Evolutionary conservation across 805 yeast genomes (phyloP).

Genomic region (Myxozyma neotropica): DNA sequence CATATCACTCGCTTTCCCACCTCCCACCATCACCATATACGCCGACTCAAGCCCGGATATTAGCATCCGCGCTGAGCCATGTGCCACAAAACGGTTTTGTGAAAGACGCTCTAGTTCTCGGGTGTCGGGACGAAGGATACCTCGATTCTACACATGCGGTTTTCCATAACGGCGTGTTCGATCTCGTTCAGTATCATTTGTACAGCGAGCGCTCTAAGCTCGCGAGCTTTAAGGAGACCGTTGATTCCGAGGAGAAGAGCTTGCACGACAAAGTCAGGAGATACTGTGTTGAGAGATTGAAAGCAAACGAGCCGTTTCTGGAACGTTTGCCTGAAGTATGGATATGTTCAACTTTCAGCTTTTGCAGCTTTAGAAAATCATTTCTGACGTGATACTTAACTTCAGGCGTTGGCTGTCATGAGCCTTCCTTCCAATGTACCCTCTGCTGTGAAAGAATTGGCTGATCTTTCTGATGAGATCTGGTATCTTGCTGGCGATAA

Average conservation of each 20-base stretch:
- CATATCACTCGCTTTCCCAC: constrained; percentile 43
- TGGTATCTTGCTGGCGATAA: constrained; percentile 76
- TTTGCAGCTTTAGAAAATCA: too few relatives aligned
- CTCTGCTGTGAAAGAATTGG: constrained; percentile 66
- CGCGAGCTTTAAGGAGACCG: constrained; percentile 37
- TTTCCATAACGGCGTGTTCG: constrained; percentile 50
- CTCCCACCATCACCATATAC: constrained; percentile 34
- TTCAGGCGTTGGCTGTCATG: constrained; percentile 60
- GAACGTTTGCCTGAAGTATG: constrained; percentile 44
- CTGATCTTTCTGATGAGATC: constrained; percentile 78
- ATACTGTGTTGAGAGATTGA: constrained; percentile 50
- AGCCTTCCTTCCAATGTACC: constrained; percentile 64
- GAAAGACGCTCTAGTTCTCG: constrained; percentile 51
- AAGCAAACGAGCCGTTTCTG: constrained; percentile 54
- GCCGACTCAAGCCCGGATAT: constrained; percentile 47
- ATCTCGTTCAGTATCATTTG: constrained; percentile 60
- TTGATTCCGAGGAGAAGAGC: constrained; percentile 47
- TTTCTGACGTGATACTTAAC: background rate
- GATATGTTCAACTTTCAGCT: constrained; percentile 33
- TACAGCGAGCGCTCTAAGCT: constrained; percentile 46
- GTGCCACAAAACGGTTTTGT: constrained; percentile 60
- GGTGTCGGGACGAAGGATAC: constrained; percentile 53
- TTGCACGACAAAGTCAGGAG: constrained; percentile 48
- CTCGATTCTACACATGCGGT: constrained; percentile 54
- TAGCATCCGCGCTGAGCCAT: constrained; percentile 43